phyloP scores from a whole-genome alignment of 2,329 filamentous ascomycete species.

The Ascochyta clinopodiicola region DNA sequence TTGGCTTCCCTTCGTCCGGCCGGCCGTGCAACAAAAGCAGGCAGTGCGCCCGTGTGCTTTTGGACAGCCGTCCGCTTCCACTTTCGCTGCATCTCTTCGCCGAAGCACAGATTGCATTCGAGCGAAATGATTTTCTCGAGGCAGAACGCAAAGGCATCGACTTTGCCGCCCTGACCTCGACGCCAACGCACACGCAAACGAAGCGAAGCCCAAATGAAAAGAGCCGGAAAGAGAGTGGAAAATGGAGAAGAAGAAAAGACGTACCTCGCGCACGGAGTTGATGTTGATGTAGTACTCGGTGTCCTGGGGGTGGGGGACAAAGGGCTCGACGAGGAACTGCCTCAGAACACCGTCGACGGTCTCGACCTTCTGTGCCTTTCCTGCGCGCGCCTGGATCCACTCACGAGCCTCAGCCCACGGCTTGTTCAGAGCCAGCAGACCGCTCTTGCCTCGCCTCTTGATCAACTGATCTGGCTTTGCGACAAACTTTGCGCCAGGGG shows the following conservation, averaged over 20 bases:
- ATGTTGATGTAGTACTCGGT: conserved; percentile 99
- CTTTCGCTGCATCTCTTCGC: conserved; percentile 19
- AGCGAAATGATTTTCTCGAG: conserved; percentile 20
- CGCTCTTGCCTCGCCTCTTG: conserved; percentile 99
- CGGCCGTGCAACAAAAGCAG: conserved; percentile 46
- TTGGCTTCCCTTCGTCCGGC: conserved; percentile 50
- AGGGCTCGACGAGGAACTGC: conserved; percentile 97
- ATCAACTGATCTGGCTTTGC: conserved; percentile 99
- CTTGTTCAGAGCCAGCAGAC: conserved; percentile 95
- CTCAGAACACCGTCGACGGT: conserved; percentile 85
- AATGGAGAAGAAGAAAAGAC: conserved; percentile 50
- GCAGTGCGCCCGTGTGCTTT: conserved; percentile 31
- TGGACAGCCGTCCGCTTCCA: conserved; percentile 24
- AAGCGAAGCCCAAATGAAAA: conserved; percentile 17
- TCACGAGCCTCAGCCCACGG: conserved; percentile 91
- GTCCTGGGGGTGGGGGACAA: conserved; percentile 91
- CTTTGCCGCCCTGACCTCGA: conserved; percentile 5
- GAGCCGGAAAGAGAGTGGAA: conserved; percentile 37
- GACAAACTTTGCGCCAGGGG: conserved; percentile 86
- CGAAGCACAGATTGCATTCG: neutral
- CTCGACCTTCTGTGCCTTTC: conserved; percentile 93
- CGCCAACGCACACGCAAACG: neutral
- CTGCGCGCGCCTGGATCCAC: conserved; percentile 91
- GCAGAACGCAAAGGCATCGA: neutral
- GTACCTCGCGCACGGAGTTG: conserved; percentile 98